A percentile compares a stretch with the other conserved stretches of the same genome.
Evolutionary conservation across 441 rosid species (phyloP).

Genomic region (Pelargonium myrrhifolium): DNA sequence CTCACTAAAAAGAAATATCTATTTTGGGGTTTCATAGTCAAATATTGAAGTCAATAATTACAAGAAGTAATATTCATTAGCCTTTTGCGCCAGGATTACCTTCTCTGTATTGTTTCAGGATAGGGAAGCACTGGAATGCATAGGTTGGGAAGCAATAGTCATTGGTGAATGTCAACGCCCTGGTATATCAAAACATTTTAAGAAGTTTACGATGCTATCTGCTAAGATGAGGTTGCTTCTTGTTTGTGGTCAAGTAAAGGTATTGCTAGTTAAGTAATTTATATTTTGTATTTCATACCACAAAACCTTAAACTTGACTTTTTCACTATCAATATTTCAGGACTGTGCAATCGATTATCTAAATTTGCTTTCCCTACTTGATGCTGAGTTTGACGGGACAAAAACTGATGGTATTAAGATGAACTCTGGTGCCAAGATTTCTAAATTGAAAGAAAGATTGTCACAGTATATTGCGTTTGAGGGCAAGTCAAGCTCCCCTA

Average conservation of each 20-base stretch:
- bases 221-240: conserved; percentile 41
- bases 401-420: conserved; percentile 13
- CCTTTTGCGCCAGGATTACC: background rate
- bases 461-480: conserved; percentile 30
- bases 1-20: background rate
- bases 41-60: background rate
- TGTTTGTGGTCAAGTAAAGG: conserved; percentile 40
- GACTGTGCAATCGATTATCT: conserved; percentile 28
- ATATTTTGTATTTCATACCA: background rate
- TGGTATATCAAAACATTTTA: conserved; percentile 23
- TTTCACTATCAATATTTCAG: conserved; percentile 28
- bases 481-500: conserved; percentile 38
- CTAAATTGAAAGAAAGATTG: conserved; percentile 34
- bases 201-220: conserved; percentile 31
- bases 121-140: conserved; percentile 22
- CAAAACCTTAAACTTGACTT: background rate
- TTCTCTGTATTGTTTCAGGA: conserved; percentile 35
- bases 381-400: conserved; percentile 14
- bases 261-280: conserved; percentile 15
- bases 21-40: background rate
- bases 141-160: conserved; percentile 44
- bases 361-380: conserved; percentile 31
- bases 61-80: background rate
- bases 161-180: conserved; percentile 45
- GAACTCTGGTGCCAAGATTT: conserved; percentile 22